Percentiles rank a stretch among this genome's conserved stretches.
These are phyloP conservation scores for Mangifera indica DNA, from an alignment of 345 rosid genomes.

Conservation along the genomic window DNA sequence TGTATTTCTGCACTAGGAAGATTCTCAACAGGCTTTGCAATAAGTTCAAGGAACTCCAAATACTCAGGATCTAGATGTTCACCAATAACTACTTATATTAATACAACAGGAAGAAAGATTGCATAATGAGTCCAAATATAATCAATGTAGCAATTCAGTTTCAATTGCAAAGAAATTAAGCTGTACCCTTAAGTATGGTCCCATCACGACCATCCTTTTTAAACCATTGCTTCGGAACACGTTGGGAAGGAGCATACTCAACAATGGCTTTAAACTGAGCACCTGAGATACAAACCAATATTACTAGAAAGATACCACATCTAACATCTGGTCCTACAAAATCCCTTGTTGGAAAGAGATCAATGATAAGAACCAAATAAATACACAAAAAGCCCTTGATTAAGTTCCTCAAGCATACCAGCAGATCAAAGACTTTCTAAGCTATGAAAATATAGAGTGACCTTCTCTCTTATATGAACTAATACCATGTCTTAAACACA, in stretches of 20 bases:
- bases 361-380: slow-evolving; percentile 1
- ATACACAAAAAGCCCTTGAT: neutral
- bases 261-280: slow-evolving; percentile 59
- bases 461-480: neutral
- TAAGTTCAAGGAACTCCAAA: slow-evolving; percentile 69
- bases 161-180: slow-evolving; percentile 5
- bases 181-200: slow-evolving; percentile 52
- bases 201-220: slow-evolving; percentile 75
- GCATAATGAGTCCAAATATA: slow-evolving; percentile 11
- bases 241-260: slow-evolving; percentile 77
- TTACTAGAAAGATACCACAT: neutral
- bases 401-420: neutral
- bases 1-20: slow-evolving; percentile 79
- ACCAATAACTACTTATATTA: slow-evolving; percentile 27
- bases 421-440: neutral
- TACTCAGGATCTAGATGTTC: slow-evolving; percentile 64
- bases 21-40: slow-evolving; percentile 73
- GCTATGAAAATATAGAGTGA: neutral
- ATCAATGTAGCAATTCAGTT: slow-evolving; percentile 3
- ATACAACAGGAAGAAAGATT: slow-evolving; percentile 18
- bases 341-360: slow-evolving; percentile 2
- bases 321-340: neutral
- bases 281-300: slow-evolving; percentile 38
- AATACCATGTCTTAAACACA: neutral
- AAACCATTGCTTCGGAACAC: slow-evolving; percentile 53